Conservation (phyloP, 352 stramenopile genomes). For the Lagenidium giganteum region DNA sequence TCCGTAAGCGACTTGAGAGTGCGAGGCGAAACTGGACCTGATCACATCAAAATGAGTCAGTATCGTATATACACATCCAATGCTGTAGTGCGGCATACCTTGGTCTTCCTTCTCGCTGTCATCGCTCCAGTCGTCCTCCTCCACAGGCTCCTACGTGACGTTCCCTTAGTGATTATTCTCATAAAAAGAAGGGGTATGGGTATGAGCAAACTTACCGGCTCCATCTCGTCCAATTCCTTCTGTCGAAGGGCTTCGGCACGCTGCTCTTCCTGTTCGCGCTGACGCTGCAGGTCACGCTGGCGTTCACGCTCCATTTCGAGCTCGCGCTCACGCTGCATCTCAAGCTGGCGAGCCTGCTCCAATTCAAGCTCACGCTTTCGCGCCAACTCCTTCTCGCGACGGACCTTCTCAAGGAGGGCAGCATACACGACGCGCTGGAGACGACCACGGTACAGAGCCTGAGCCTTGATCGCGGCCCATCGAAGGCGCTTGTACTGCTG, state of each 20-base stretch:
- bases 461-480: constrained; percentile 39
- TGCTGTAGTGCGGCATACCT: constrained; percentile 7
- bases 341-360: constrained; percentile 11
- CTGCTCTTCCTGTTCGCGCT: constrained; percentile 11
- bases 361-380: constrained; percentile 14
- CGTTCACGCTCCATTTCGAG: not conserved
- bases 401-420: constrained; percentile 36
- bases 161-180: constrained; percentile 42
- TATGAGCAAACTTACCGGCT: constrained; percentile 45
- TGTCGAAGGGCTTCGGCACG: constrained; percentile 9
- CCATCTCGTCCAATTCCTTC: constrained; percentile 31
- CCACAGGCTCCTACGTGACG: constrained; percentile 71
- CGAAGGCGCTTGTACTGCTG: constrained; percentile 46
- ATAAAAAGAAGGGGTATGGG: not conserved
- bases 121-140: constrained; percentile 80
- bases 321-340: constrained; percentile 12
- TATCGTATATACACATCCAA: not conserved
- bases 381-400: constrained; percentile 29
- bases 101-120: constrained; percentile 56
- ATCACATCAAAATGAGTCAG: not conserved
- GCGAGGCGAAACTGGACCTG: constrained; percentile 46
- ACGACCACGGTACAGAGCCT: constrained; percentile 47
- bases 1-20: constrained; percentile 64
- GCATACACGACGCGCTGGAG: constrained; percentile 55
- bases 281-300: constrained; percentile 28